A percentile compares a stretch with the other conserved stretches of the same genome.
These are phyloP conservation scores for Acidiella bohemica DNA, from an alignment of 495 filamentous ascomycete genomes.

Conservation along the genomic window DNA sequence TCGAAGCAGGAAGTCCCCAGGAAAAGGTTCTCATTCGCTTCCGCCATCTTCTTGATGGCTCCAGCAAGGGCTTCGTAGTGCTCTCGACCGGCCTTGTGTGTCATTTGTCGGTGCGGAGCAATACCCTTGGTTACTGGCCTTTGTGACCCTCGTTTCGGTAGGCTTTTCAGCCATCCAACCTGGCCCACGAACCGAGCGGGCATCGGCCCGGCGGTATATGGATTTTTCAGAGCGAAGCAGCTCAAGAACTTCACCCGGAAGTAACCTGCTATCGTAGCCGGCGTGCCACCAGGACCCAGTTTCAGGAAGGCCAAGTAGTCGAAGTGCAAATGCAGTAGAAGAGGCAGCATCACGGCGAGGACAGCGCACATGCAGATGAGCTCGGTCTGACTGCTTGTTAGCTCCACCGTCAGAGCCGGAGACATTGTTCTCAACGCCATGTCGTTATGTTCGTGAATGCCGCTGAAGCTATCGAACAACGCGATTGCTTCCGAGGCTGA, in stretches of 20 bases:
- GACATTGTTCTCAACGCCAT: no score
- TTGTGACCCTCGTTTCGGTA: conserved; percentile 46
- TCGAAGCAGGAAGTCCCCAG: conserved; percentile 62
- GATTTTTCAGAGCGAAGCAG: conserved; percentile 39
- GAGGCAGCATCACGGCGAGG: conserved; percentile 32
- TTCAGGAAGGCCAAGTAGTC: conserved; percentile 67
- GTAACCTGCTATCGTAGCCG: conserved; percentile 59
- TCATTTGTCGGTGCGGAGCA: conserved; percentile 64
- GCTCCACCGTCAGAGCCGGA: no score
- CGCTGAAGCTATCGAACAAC: no score
- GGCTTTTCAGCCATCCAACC: conserved; percentile 31
- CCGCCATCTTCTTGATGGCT: conserved; percentile 39
- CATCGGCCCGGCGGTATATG: conserved; percentile 26
- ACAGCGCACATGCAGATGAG: no score
- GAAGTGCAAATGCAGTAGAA: conserved; percentile 44
- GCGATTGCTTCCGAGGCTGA: no score
- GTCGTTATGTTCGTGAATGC: no score
- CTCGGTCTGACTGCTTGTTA: no score
- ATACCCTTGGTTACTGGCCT: conserved; percentile 59
- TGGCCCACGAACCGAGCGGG: conserved; percentile 22
- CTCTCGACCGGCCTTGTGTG: conserved; percentile 42
- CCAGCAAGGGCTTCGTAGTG: conserved; percentile 40
- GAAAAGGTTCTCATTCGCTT: conserved; percentile 36
- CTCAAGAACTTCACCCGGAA: conserved; percentile 49
- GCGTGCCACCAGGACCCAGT: conserved; percentile 71